Evolutionary conservation across 345 rosid genomes (phyloP).

Genomic region (Salix caprea): DNA sequence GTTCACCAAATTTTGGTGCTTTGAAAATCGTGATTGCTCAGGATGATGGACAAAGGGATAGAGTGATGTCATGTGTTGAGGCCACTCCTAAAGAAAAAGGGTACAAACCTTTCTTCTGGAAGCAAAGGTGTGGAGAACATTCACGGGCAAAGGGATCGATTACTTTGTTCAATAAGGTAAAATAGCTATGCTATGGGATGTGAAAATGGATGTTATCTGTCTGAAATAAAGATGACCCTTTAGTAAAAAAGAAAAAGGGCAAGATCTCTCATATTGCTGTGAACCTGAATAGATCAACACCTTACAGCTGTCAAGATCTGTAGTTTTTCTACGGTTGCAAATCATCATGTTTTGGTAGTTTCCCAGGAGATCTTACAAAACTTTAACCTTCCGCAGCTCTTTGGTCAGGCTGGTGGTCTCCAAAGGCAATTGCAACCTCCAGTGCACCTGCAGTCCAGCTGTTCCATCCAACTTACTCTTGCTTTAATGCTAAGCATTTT

Average conservation of each 20-base stretch:
- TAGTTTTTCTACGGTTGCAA: not conserved
- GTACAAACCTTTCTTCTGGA: conserved; percentile 46
- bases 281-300: not conserved
- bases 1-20: conserved; percentile 59
- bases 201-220: not conserved
- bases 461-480: conserved; percentile 60
- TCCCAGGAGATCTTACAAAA: conserved; percentile 2
- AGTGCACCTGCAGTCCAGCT: conserved; percentile 36
- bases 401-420: conserved; percentile 36
- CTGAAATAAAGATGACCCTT: not conserved
- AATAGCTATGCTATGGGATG: not conserved
- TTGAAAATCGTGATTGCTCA: conserved; percentile 50
- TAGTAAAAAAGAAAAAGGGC: not conserved
- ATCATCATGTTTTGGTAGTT: not conserved
- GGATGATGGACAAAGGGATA: conserved; percentile 33
- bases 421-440: conserved; percentile 49
- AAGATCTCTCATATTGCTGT: not conserved
- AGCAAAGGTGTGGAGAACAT: conserved; percentile 48
- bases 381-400: conserved; percentile 37
- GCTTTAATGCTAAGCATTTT: conserved; percentile 59
- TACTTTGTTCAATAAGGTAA: conserved; percentile 50
- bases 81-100: conserved; percentile 73
- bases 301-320: not conserved
- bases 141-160: conserved; percentile 27
- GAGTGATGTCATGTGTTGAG: conserved; percentile 31